These are phyloP conservation scores for Entonaema liquescens DNA, from an alignment of 495 filamentous ascomycete species.

Conservation along the genomic window DNA sequence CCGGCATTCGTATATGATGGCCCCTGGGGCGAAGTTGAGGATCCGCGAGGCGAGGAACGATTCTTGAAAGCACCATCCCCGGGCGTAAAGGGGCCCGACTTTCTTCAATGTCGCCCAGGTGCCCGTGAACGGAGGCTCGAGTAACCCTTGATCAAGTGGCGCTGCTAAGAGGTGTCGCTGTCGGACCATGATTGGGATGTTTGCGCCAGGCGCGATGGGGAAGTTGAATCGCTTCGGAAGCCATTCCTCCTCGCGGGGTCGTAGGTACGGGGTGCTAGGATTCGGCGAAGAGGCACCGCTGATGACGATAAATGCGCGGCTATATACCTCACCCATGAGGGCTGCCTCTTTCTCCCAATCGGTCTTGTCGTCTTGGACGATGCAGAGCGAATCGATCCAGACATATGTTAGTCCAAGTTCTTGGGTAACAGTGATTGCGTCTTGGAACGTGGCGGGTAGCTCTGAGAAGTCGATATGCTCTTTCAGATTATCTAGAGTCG, in stretches of 20 bases:
- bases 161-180: constrained; percentile 31
- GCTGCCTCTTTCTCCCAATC: constrained; percentile 53
- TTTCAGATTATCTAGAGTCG: neutral
- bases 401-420: neutral
- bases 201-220: neutral
- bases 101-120: neutral
- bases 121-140: constrained; percentile 25
- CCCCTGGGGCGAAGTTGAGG: constrained; percentile 23
- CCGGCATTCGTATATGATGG: constrained; percentile 30
- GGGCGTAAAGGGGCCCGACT: constrained; percentile 12
- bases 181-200: constrained; percentile 22
- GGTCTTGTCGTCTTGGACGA: constrained; percentile 43
- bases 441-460: neutral
- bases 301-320: constrained; percentile 1
- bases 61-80: constrained; percentile 34
- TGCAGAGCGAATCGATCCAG: constrained; percentile 48
- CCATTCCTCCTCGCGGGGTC: neutral
- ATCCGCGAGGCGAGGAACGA: constrained; percentile 28
- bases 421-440: neutral
- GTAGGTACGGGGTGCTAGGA: neutral
- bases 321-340: constrained; percentile 45
- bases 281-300: neutral
- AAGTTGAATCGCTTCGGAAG: neutral
- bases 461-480: neutral
- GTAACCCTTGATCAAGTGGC: constrained; percentile 25